Percentiles rank a stretch among this genome's conserved stretches.
Conservation (phyloP, 352 stramenopile species). For the Phytophthora hibernalis region DNA sequence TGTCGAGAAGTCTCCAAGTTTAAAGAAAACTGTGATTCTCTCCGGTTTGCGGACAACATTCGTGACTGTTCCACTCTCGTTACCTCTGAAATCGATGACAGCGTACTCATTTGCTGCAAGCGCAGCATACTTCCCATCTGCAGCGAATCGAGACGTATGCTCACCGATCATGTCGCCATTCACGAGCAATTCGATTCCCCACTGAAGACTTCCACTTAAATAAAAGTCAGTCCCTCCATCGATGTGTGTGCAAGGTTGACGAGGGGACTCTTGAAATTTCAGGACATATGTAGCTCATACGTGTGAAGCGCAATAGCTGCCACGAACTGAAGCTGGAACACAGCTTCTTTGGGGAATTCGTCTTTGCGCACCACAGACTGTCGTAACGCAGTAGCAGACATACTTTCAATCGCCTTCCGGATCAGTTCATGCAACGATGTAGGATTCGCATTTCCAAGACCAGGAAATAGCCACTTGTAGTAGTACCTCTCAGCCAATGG, state of each 20-base stretch:
- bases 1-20: constrained; percentile 11
- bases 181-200: constrained; percentile 9
- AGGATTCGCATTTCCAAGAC: background rate
- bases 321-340: constrained; percentile 34
- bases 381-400: background rate
- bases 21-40: constrained; percentile 8
- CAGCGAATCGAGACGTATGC: constrained; percentile 2
- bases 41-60: background rate
- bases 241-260: background rate
- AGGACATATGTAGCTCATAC: constrained; percentile 8
- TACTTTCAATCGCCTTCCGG: background rate
- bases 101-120: constrained; percentile 1
- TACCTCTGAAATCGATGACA: constrained; percentile 10
- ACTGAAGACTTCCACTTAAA: constrained; percentile 8
- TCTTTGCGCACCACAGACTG: background rate
- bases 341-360: constrained; percentile 25
- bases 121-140: constrained; percentile 12
- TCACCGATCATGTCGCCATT: constrained; percentile 10
- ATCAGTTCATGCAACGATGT: background rate
- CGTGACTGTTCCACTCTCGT: background rate
- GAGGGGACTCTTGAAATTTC: constrained; percentile 13
- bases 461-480: constrained; percentile 11
- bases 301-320: constrained; percentile 4
- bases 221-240: constrained; percentile 9
- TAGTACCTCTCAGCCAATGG: constrained; percentile 15